Evolutionary conservation across 768 basidiomycete genomes (phyloP), one percentile per base, ranked within the genome.

Genomic region (Mycena latifolia): DNA sequence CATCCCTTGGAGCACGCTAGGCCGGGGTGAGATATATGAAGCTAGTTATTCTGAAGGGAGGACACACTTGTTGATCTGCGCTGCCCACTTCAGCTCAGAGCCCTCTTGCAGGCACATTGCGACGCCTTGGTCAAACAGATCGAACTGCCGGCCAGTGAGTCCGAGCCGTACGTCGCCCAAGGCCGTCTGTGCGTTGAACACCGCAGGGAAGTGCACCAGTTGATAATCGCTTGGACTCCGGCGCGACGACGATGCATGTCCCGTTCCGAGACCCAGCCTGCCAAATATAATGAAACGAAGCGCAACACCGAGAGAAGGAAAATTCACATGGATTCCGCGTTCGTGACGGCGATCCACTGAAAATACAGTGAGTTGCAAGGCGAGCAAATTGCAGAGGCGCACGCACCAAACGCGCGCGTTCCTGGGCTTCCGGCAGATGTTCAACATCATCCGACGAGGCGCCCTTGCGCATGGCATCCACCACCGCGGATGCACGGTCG

Each of bases 321-420:
- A 27, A 46, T 52, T 9, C 3, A 65, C 64, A 65, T 50, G 11
- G 64, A 65, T 43, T 65, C 64, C 2, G 52, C 39, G 17, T 65
- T 65, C 12, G 58, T 55, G 0, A 65, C 33, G 6, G 64, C 52
- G 33, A 65, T 33, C 64, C 64, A 65, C 64, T 65, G 35, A 2
- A 35, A 9, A 27, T 54, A 35, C 48, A 28, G 29, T 25, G 15
- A n/a, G 12, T 25, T 15, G n/a, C n/a, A n/a, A n/a, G 27, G 20
- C n/a, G 22, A 3, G 11, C 24, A 25, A 22, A 33, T 41, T 7
- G 15, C 14, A 37, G 37, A 17, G 43, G 28, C 1, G 25, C 10
- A 47, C 63, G 11, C 29, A 65, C 64, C 58, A 65, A 20, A 14
- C 57, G 64, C n/a, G 53, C 52, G 5, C 46, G 64, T 53, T 65